These are phyloP conservation scores for Cynara cardunculus DNA, from an alignment of 129 eudicot species.

Conservation along the genomic window DNA sequence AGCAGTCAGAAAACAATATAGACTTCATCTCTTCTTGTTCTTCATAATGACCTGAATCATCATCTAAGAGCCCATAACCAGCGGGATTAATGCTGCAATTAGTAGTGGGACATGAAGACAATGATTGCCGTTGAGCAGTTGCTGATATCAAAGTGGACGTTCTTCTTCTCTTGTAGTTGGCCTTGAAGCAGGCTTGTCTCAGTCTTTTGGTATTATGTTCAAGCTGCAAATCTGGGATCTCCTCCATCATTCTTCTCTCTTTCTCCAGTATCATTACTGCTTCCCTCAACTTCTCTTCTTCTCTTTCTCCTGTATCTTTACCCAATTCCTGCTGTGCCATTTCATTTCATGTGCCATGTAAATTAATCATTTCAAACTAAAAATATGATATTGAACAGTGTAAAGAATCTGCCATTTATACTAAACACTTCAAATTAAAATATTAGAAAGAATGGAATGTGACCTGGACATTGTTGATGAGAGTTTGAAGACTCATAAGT, in stretches of 20 bases:
- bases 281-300: slow-evolving; percentile 44
- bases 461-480: slow-evolving; percentile 85
- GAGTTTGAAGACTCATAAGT: slow-evolving; percentile 77
- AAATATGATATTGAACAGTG: neutral
- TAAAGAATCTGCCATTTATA: neutral
- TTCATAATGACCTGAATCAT: slow-evolving; percentile 17
- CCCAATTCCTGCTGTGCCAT: slow-evolving; percentile 46
- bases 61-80: slow-evolving; percentile 12
- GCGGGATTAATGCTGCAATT: slow-evolving; percentile 8
- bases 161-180: slow-evolving; percentile 79
- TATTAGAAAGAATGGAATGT: neutral
- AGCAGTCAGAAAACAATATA: slow-evolving; percentile 19
- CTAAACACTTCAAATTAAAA: neutral
- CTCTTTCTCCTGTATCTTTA: slow-evolving; percentile 46
- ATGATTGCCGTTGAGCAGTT: neutral
- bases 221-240: slow-evolving; percentile 64
- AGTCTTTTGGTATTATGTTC: slow-evolving; percentile 73
- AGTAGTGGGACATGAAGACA: slow-evolving; percentile 18
- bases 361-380: neutral
- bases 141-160: slow-evolving; percentile 1
- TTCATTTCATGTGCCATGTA: no score
- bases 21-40: slow-evolving; percentile 24
- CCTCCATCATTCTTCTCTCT: slow-evolving; percentile 69
- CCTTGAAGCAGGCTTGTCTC: slow-evolving; percentile 91
- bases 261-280: slow-evolving; percentile 52